Evolutionary conservation across 2,329 filamentous ascomycete genomes (phyloP), one percentile per base, ranked within the genome.

Genomic region (Diaporthe citri): DNA sequence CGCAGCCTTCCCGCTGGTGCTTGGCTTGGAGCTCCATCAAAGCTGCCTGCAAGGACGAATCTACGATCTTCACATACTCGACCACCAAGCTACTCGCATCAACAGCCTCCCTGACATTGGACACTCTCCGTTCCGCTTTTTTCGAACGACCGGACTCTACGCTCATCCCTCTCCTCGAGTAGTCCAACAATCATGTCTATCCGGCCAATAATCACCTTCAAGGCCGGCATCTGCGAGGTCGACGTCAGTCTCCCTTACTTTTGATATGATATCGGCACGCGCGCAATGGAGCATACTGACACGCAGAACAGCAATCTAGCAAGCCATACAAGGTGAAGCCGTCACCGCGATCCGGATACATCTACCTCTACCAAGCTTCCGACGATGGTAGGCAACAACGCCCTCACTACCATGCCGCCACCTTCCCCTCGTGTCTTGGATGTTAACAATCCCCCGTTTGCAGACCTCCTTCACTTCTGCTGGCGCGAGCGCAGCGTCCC

Each of bases 381-480:
- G 96, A 97, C 88, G 96, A 98, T 92, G 96, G 93, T 85, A 81
- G 17, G 43, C 57, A 48, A 7, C 7, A 10, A n/a, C 10, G 20
- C 1, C 28, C 17, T 31, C 64, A 4, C 17, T 9, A 25, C 20
- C 60, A 43, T 69, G 22, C 48, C 46, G 34, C 64, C 55, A 52
- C 31, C 48, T 64, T 72, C 22, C 39, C 57, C 57, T 15, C n/a
- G 39, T n/a, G 22, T 22, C 57, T 12, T 43, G 10, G 22, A 39
- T 22, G n/a, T 56, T 76, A 39, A 76, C 34, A 25, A n/a, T 0
- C 20, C 34, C 22, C n/a, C 56, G 39, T 46, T 17, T 39, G 51
- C 78, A 95, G 94, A 98, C 71, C 90, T 99, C 76, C 89, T 97
- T 76, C 96, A 98, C 87, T 98, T 99, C 87, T 98, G 96, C 90